Evolutionary conservation across 495 filamentous ascomycete genomes (phyloP).

Genomic region (Viridothelium virens): DNA sequence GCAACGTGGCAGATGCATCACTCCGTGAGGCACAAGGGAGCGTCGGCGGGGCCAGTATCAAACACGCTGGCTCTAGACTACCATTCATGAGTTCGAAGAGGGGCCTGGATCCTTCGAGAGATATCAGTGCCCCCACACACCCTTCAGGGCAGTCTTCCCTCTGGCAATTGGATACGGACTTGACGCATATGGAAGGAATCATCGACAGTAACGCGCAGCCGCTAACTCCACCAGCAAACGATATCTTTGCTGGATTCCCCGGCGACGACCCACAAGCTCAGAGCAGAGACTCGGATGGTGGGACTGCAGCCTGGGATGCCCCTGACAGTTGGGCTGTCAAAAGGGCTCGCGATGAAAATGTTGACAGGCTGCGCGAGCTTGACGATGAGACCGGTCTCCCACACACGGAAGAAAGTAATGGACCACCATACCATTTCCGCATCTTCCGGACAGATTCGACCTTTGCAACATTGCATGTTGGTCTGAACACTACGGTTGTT

Average conservation of each 20-base stretch:
- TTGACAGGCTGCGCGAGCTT: slow-evolving; percentile 50
- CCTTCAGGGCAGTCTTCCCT: slow-evolving; percentile 30
- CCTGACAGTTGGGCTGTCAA: slow-evolving; percentile 92
- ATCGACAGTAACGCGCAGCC: slow-evolving; percentile 52
- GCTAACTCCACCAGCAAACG: slow-evolving; percentile 52
- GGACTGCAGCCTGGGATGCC: slow-evolving; percentile 62
- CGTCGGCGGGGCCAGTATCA: slow-evolving; percentile 10
- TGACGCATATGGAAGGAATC: slow-evolving; percentile 78
- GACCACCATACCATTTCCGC: slow-evolving; percentile 77
- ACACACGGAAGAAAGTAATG: slow-evolving; percentile 57
- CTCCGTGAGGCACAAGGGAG: slow-evolving; percentile 8
- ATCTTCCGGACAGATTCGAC: slow-evolving; percentile 89
- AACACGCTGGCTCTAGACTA: slow-evolving; percentile 11
- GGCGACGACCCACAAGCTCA: slow-evolving; percentile 39
- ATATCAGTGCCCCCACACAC: slow-evolving; percentile 10
- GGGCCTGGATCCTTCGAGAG: background rate
- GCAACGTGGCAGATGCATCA: background rate
- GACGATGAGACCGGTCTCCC: slow-evolving; percentile 47
- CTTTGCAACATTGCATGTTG: slow-evolving; percentile 80
- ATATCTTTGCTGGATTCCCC: slow-evolving; percentile 46
- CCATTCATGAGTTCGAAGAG: slow-evolving; percentile 21
- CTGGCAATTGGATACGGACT: slow-evolving; percentile 74
- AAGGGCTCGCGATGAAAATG: slow-evolving; percentile 56
- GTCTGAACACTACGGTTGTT: slow-evolving; percentile 69
- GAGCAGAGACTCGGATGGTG: slow-evolving; percentile 30